A percentile compares a stretch with the other conserved stretches of the same genome.
Evolutionary conservation across 345 rosid species (phyloP).

Genomic region (Melaleuca alternifolia): DNA sequence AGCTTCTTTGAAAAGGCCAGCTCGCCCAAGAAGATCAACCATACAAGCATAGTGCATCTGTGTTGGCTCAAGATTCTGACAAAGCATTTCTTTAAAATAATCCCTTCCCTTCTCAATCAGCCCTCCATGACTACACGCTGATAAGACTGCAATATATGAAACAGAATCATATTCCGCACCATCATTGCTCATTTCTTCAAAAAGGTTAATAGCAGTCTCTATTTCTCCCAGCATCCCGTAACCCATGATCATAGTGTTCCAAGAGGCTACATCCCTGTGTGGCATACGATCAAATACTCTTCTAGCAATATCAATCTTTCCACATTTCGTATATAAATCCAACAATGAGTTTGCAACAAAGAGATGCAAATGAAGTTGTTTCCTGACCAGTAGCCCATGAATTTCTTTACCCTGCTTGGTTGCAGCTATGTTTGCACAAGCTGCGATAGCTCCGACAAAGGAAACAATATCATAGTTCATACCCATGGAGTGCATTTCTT

Average conservation of each 20-base stretch:
- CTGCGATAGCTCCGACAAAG: conserved; percentile 43
- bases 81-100: conserved; percentile 29
- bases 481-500: conserved; percentile 34
- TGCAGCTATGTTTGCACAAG: conserved; percentile 41
- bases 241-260: conserved; percentile 41
- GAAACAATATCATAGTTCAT: conserved; percentile 48
- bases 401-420: conserved; percentile 38
- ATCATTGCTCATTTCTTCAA: conserved; percentile 28
- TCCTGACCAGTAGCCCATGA: conserved; percentile 30
- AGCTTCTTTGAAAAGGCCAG: conserved; percentile 34
- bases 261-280: conserved; percentile 30
- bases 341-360: conserved; percentile 40
- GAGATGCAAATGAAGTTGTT: conserved; percentile 20
- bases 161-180: conserved; percentile 27
- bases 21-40: conserved; percentile 48
- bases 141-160: conserved; percentile 33
- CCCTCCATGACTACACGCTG: conserved; percentile 47
- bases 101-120: conserved; percentile 29
- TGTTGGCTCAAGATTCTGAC: conserved; percentile 15
- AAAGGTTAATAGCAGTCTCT: conserved; percentile 21
- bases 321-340: conserved; percentile 36
- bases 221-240: conserved; percentile 36
- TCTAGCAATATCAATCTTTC: conserved; percentile 27
- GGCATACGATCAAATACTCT: conserved; percentile 23
- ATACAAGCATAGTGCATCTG: conserved; percentile 44